Conservation (phyloP, 441 rosid genomes). For the Erodium trifolium region DNA sequence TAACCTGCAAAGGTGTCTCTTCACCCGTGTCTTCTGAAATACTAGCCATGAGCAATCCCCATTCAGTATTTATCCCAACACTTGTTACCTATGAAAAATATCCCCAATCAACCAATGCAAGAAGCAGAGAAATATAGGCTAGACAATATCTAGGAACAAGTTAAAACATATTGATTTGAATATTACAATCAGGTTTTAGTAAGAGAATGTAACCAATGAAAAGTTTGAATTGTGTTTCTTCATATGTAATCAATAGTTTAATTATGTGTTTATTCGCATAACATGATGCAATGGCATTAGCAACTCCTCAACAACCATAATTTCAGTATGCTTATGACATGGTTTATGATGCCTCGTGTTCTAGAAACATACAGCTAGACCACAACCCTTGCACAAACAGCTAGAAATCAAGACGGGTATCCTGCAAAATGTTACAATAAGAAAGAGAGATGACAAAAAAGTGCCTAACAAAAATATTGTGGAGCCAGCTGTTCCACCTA, state of each 20-base stretch:
- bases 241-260: neutral
- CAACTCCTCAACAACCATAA: neutral
- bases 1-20: slow-evolving; percentile 97
- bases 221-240: neutral
- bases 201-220: neutral
- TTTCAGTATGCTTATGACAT: neutral
- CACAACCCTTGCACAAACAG: too few relatives aligned
- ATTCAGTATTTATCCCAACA: slow-evolving; percentile 89
- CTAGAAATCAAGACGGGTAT: neutral
- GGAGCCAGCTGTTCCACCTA: too few relatives aligned
- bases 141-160: neutral
- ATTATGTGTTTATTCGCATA: neutral
- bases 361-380: neutral
- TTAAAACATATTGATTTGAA: neutral
- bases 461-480: neutral
- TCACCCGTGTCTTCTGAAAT: slow-evolving; percentile 94
- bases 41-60: slow-evolving; percentile 96
- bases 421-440: neutral
- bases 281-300: neutral
- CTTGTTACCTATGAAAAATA: slow-evolving; percentile 56
- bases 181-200: neutral
- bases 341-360: too few relatives aligned
- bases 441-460: neutral
- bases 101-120: neutral
- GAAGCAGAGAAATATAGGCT: neutral